A percentile compares a stretch with the other conserved stretches of the same genome.
These are phyloP conservation scores for Aureobasidium vineae DNA, from an alignment of 2,329 filamentous ascomycete genomes.

Conservation along the genomic window DNA sequence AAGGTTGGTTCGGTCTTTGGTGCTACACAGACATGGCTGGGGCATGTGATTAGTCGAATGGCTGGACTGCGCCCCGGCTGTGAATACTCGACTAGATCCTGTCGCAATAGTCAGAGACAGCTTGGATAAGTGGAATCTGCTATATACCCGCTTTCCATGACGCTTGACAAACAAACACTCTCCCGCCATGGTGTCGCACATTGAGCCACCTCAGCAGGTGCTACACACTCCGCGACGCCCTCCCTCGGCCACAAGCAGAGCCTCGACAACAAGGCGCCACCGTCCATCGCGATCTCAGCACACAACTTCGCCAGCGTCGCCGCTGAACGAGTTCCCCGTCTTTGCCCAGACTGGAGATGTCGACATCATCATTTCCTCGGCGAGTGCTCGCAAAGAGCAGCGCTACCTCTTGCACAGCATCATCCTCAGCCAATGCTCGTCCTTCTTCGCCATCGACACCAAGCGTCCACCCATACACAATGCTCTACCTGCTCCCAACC, in stretches of 20 bases:
- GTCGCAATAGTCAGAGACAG: not conserved
- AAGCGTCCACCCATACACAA: slow-evolving; percentile 54
- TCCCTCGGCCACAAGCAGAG: slow-evolving; percentile 64
- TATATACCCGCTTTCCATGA: not conserved
- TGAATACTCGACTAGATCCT: not conserved
- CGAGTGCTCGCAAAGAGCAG: slow-evolving; percentile 67
- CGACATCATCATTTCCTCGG: slow-evolving; percentile 70
- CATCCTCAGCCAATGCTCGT: slow-evolving; percentile 84
- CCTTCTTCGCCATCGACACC: slow-evolving; percentile 80
- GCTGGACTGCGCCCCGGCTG: slow-evolving; percentile 17
- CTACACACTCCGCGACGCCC: slow-evolving; percentile 48
- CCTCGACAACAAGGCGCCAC: slow-evolving; percentile 58
- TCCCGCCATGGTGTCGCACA: slow-evolving; percentile 60
- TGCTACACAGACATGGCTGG: slow-evolving; percentile 20
- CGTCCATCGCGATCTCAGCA: slow-evolving; percentile 80
- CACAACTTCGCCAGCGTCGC: slow-evolving; percentile 53
- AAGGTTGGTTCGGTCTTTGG: not conserved
- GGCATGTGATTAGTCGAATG: slow-evolving; percentile 18
- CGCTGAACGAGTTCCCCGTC: slow-evolving; percentile 84
- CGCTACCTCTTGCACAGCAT: slow-evolving; percentile 84
- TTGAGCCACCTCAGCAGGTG: slow-evolving; percentile 47
- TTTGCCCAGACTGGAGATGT: slow-evolving; percentile 91
- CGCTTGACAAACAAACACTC: not conserved
- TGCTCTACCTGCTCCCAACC: slow-evolving; percentile 9
- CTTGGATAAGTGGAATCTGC: not conserved